Base-by-base conservation (phyloP, 2,329 filamentous ascomycete genomes). In the Ophiocordyceps australis region DNA sequence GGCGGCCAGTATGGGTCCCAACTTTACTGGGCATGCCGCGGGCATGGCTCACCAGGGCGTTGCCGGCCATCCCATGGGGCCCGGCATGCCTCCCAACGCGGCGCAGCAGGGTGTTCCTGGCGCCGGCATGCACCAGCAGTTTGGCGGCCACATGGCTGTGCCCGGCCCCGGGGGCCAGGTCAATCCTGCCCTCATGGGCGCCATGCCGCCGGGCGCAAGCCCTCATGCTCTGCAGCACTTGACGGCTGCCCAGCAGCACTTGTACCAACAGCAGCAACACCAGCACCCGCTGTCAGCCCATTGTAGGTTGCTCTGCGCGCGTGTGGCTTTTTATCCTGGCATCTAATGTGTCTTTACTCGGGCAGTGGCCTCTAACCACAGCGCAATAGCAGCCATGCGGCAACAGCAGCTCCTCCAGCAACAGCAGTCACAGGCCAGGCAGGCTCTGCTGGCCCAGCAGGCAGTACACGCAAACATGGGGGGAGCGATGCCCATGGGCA, bases 161-260 rank as follows among this genome's bases (percentile, higher is more conserved):
- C 78, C 77, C 30, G 75, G 68, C 19, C 74, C 77, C 13, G 72
- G 70, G 36, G 68, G 65, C 32, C 75, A 79, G 45, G 73, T 80
- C 36, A 79, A 71, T 45, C 74, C 78, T 40, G 67, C 71, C 29
- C 67, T 83, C 62, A 81, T 85, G 75, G 66, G 57, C 35, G 73
- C 66, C 30, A 80, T 85, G 70, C 75, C 76, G 34, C 74, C 74
- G 17, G 69, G 74, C 32, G 62, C 59, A 35, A 64, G 59, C 28
- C 67, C 67, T 30, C 76, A 81, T 50, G 73, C 73, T 12, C 52
- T 83, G 39, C 73, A 75, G 42, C 78, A 85, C 43, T 46, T 83
- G 28, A 78, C 61, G 41, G 74, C 75, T 22, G 59, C 54, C 27
- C 60, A 64, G 39, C 54, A 55, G 31, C 65, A 69, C 35, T 53